These are phyloP conservation scores for Clavispora fructus DNA, from an alignment of 805 yeast species.

Conservation along the genomic window DNA sequence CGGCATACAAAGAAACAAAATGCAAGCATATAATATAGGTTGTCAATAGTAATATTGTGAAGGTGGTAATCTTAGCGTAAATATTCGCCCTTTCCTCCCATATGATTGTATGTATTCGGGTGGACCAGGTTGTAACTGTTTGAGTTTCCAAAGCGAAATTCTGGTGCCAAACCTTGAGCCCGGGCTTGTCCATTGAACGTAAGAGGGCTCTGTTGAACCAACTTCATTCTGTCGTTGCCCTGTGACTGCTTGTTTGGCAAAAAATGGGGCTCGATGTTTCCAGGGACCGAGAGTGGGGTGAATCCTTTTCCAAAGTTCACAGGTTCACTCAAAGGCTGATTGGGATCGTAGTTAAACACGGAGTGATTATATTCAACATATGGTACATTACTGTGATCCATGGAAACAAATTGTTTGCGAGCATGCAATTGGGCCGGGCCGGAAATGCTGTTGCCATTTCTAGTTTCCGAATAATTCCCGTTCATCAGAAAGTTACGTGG, in stretches of 20 bases:
- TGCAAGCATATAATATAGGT: not conserved
- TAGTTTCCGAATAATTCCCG: not conserved
- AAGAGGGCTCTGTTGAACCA: not conserved
- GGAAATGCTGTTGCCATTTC: too few species aligned
- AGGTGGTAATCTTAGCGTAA: not conserved
- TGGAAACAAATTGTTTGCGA: not conserved
- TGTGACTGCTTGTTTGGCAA: not conserved
- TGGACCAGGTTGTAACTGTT: not conserved
- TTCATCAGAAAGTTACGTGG: not conserved
- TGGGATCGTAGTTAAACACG: not conserved
- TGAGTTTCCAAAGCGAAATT: not conserved
- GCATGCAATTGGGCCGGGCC: not conserved
- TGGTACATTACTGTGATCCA: constrained; percentile 2
- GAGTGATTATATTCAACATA: constrained; percentile 1
- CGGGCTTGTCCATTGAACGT: not conserved
- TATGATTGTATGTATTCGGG: not conserved
- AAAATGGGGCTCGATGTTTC: not conserved
- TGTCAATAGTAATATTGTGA: not conserved
- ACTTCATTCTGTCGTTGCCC: not conserved
- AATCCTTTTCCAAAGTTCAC: not conserved
- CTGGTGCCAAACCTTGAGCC: not conserved
- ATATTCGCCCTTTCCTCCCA: not conserved
- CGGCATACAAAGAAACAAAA: not conserved
- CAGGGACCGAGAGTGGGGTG: not conserved
- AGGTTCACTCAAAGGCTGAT: not conserved